Conservation (phyloP, 2,329 filamentous ascomycete genomes). For the Apiospora arundinis region DNA sequence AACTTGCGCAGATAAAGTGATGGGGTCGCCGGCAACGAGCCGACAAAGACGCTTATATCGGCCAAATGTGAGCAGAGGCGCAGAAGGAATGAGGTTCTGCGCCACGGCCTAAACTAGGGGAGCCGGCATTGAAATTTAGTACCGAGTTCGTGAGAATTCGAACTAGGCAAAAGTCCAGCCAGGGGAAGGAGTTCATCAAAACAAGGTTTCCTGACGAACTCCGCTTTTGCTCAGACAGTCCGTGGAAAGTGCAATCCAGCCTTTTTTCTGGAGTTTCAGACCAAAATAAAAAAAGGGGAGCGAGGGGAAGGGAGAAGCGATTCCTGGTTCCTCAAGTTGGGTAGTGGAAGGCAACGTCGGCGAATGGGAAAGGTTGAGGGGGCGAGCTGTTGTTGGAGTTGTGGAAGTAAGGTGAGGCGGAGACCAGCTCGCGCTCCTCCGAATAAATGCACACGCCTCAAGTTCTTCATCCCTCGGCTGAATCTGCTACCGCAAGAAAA, state of each 20-base stretch:
- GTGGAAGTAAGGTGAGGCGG: conserved; percentile 15
- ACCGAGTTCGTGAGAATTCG: not conserved
- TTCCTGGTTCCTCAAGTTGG: not conserved
- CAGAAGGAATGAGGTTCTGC: conserved; percentile 3
- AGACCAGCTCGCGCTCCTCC: not conserved
- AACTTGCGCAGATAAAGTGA: not conserved
- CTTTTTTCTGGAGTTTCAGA: not conserved
- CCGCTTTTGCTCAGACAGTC: conserved; percentile 20
- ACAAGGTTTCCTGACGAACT: conserved; percentile 18
- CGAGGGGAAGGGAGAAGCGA: not conserved
- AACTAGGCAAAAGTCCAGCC: conserved; percentile 1
- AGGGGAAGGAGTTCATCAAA: not conserved
- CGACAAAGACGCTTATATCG: not conserved
- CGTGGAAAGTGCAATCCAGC: not conserved
- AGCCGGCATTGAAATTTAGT: not conserved
- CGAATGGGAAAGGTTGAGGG: not conserved
- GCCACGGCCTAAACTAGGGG: conserved; percentile 3
- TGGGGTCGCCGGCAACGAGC: not conserved
- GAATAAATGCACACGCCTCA: too few relatives aligned
- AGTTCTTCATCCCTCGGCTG: too few relatives aligned
- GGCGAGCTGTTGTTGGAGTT: not conserved
- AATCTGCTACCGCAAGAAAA: too few relatives aligned
- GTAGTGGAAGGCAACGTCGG: not conserved
- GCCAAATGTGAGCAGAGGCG: conserved; percentile 12
- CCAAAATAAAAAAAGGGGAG: not conserved